Base-by-base conservation (phyloP, 345 rosid species). In the Populus tremula region DNA sequence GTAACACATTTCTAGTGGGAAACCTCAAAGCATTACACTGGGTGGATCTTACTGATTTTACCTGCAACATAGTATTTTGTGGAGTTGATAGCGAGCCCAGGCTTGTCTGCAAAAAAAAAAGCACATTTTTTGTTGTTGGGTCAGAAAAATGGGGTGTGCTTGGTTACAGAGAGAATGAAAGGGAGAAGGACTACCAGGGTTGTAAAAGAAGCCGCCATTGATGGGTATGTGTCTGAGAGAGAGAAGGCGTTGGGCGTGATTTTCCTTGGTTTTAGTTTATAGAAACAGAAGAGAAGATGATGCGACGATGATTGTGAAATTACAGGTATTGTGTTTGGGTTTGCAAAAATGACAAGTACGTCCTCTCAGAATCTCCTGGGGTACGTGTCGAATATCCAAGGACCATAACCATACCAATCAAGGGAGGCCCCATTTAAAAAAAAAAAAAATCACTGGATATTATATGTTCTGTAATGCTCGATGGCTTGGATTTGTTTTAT, bases 151-250 rank as follows among this genome's bases (percentile, higher is more conserved):
- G 14, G 50, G 25, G 56, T 0, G 11, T 64, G 56, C 25, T n/a
- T 33, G 50, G n/a, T 4, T 25, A 43, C 17, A 20, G 16, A 4
- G 67, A 43, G 66, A 62, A 18, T 4, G 6, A 23, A 47, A 5
- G 31, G 21, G 33, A 68, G 62, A 35, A n/a, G 10, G 66, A 65
- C 69, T 73, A 93, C 98, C 88, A 86, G 86, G 67, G 89, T 79
- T 74, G 89, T 79, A 64, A 87, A 78, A 1, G 87, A 73, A 69
- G 89, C 76, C 81, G 96, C 96, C 94, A 91, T 91, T 72, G 83
- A 74, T 65, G 87, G 18, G 53, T 16, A 20, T 31, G 25, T 21
- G 50, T 21, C 8, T 61, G 65, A 20, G 74, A 50, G 67, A 72
- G 14, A 31, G 62, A 49, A 39, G 12, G 39, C 7, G 62, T 16